Base-by-base conservation (phyloP, 495 filamentous ascomycete species). In the Polyplosphaeria fusca region DNA sequence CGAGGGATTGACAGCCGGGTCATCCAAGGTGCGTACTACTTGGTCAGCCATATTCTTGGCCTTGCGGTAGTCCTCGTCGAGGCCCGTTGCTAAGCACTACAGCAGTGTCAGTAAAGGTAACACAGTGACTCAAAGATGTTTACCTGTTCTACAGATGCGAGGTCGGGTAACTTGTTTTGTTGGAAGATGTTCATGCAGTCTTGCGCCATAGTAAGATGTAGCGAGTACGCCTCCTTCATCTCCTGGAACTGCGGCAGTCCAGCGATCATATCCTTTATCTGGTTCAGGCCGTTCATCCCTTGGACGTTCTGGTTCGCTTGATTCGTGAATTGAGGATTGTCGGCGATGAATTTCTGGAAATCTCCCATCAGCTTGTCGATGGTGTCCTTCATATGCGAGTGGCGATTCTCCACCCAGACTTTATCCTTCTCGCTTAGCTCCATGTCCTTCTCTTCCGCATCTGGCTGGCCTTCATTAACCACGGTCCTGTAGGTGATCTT, bases 151-250 rank as follows among this genome's bases (percentile, higher is more conserved):
- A 89, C 79, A 1, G 86, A 85, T 41, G 89, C 92, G 54, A 96
- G 77, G 64, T 97, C 94, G 38, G 84, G 77, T 4, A 98, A 78
- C 64, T 95, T 96, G 60, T 83, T 80, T 18, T 82, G 73, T 65
- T 95, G 83, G 64, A 97, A 98, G 39, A 85, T 79, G 54, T 87
- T 88, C 93, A 97, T 96, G 60, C 89, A 92, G 65, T 95, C 91
- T 66, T 95, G 87, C n/a, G 93, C 94, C 93, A 98, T 98, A 58
- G 81, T 92, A 14, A 98, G 76, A 70, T 98, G 93, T 26, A 98
- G 77, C 0, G 93, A 91, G 67, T 97, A 98, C 28, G 89, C 86
- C 68, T 95, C 87, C 72, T 97, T 96, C 73, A 91, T 87, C 67
- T 89, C 86, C 53, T 94, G 89, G 67, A 94, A 98, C 64, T 98